These are phyloP conservation scores for Clarireedia paspali DNA, from an alignment of 2,329 filamentous ascomycete genomes.

Conservation along the genomic window DNA sequence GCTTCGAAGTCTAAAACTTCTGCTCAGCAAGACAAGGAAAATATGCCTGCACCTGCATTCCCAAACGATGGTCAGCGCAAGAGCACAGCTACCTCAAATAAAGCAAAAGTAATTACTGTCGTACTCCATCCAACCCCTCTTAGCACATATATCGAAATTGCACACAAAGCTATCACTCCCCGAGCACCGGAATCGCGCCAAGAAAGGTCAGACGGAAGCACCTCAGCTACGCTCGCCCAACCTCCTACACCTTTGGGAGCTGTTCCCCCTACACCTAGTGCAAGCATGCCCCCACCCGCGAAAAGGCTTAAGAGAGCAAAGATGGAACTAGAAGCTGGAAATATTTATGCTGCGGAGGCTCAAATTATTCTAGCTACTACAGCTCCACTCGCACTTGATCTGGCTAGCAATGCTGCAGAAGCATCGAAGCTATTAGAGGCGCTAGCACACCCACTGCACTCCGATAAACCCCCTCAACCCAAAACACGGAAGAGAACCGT, in stretches of 20 bases:
- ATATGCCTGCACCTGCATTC: conserved; percentile 45
- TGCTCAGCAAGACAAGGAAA: conserved; percentile 49
- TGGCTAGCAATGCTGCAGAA: conserved; percentile 61
- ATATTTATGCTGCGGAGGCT: conserved; percentile 68
- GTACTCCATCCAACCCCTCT: conserved; percentile 80
- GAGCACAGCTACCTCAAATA: conserved; percentile 34
- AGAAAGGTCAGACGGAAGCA: conserved; percentile 31
- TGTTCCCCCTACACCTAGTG: conserved; percentile 52
- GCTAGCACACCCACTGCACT: conserved; percentile 70
- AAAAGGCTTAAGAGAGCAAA: conserved; percentile 64
- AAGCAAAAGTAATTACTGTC: conserved; percentile 64
- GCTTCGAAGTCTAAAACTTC: conserved; percentile 21
- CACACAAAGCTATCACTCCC: conserved; percentile 44
- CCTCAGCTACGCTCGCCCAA: conserved; percentile 33
- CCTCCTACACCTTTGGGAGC: conserved; percentile 59
- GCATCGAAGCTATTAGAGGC: conserved; percentile 64
- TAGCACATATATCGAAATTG: conserved; percentile 67
- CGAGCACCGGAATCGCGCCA: conserved; percentile 51
- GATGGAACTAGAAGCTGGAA: conserved; percentile 68
- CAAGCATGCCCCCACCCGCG: conserved; percentile 48
- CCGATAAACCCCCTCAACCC: conserved; percentile 67
- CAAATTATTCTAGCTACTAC: conserved; percentile 67
- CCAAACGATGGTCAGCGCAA: conserved; percentile 39
- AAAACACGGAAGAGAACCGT: conserved; percentile 90
- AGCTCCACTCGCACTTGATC: conserved; percentile 68